Evolutionary conservation across 2,329 filamentous ascomycete species (phyloP).

Genomic region (Cylindrodendrum hubeiense): DNA sequence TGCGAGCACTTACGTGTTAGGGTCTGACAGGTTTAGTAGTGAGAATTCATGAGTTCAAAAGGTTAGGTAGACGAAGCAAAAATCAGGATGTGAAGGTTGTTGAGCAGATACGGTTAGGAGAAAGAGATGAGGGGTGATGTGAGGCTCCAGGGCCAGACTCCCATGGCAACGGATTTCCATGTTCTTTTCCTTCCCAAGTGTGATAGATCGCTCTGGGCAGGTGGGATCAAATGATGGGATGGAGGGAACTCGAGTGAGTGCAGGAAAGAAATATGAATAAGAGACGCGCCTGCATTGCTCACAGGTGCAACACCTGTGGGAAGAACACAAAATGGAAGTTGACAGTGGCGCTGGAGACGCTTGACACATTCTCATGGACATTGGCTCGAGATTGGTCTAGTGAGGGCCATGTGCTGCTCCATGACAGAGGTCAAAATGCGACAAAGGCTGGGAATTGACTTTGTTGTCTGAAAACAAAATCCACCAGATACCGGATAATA

Average conservation of each 20-base stretch:
- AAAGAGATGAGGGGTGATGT: not conserved
- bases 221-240: not conserved
- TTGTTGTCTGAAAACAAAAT: too few species aligned
- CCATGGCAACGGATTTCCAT: not conserved
- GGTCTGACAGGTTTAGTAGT: not conserved
- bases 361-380: too few species aligned
- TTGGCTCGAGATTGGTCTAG: too few species aligned
- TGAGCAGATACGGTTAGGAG: not conserved
- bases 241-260: not conserved
- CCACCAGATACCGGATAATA: too few species aligned
- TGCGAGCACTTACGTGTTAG: not conserved
- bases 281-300: too few species aligned
- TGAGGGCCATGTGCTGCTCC: too few species aligned
- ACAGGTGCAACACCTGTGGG: not conserved
- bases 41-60: not conserved
- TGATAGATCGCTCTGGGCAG: not conserved
- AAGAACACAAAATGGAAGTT: not conserved
- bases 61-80: not conserved
- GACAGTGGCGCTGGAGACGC: too few species aligned
- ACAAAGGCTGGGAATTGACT: too few species aligned
- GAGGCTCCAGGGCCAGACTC: not conserved
- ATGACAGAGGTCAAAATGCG: too few species aligned
- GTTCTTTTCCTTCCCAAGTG: not conserved
- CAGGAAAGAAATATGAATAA: too few species aligned
- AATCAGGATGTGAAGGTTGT: not conserved